A percentile compares a stretch with the other conserved stretches of the same genome.
These are phyloP conservation scores for Stachybotrys chartarum DNA, from an alignment of 2,329 filamentous ascomycete species.

Conservation along the genomic window DNA sequence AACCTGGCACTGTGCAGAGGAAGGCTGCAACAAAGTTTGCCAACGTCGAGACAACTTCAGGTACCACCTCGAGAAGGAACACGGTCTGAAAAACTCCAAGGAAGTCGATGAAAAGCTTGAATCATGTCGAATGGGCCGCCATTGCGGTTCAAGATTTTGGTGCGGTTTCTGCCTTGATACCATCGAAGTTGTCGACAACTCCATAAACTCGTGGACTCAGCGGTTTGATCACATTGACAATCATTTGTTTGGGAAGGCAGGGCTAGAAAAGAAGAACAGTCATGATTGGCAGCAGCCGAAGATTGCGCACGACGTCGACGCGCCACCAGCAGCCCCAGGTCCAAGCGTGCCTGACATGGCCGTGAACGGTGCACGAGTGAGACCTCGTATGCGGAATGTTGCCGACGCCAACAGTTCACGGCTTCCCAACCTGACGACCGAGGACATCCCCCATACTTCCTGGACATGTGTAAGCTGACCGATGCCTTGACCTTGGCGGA, in stretches of 20 bases:
- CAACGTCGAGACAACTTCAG: conserved; percentile 52
- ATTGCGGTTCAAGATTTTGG: conserved; percentile 67
- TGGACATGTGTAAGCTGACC: neutral
- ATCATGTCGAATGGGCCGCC: conserved; percentile 54
- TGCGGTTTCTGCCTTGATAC: conserved; percentile 71
- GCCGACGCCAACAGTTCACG: neutral
- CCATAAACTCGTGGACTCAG: conserved; percentile 45
- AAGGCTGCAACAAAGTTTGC: conserved; percentile 51
- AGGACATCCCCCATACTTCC: neutral
- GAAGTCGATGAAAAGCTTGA: conserved; percentile 37
- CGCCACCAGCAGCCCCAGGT: neutral
- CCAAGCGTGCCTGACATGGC: neutral
- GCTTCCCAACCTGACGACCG: neutral
- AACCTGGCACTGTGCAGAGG: conserved; percentile 61
- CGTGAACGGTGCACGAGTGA: neutral
- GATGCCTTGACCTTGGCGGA: neutral
- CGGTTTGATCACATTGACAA: conserved; percentile 67
- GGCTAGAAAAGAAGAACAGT: conserved; percentile 33
- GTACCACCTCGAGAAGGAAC: conserved; percentile 50
- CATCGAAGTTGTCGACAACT: conserved; percentile 35
- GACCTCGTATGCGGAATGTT: neutral
- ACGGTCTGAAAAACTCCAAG: conserved; percentile 27
- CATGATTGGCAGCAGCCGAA: conserved; percentile 44
- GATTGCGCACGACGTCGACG: neutral
- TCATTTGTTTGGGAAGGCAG: conserved; percentile 53